These are phyloP conservation scores for Papilionanthe hybrid DNA, from an alignment of 116 monocot species.

Conservation along the genomic window DNA sequence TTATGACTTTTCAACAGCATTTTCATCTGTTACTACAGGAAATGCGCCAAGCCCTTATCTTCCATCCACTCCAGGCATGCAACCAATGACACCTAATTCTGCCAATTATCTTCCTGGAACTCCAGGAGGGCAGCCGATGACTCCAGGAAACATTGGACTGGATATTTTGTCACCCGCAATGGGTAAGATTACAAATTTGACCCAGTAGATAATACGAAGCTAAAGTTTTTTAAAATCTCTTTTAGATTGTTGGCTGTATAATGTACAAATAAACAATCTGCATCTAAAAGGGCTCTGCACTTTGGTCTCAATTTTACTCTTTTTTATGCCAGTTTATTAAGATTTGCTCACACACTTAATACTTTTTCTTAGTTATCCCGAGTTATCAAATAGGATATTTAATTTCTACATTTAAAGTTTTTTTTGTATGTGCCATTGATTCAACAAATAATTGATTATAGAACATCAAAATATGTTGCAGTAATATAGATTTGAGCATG, in stretches of 20 bases:
- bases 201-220: background rate
- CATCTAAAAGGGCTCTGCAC: background rate
- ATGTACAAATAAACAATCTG: background rate
- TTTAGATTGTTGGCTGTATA: background rate
- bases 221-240: background rate
- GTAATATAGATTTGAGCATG: background rate
- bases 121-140: conserved; percentile 98
- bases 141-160: conserved; percentile 88
- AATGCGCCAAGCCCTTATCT: conserved; percentile 92
- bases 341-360: no score
- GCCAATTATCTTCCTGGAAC: conserved; percentile 92
- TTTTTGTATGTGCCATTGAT: background rate
- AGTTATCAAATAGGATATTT: background rate
- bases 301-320: background rate
- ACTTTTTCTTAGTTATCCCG: no score
- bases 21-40: conserved; percentile 32
- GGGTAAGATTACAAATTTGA: conserved; percentile 40
- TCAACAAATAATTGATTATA: background rate
- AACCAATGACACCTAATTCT: conserved; percentile 89
- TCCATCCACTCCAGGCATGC: conserved; percentile 90
- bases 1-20: background rate
- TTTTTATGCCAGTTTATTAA: background rate
- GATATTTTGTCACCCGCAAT: conserved; percentile 91
- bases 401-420: background rate
- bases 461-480: background rate